Evolutionary conservation across 2,329 filamentous ascomycete species (phyloP), one percentile per base, ranked within the genome.

Genomic region (Xylariaceae sp.): DNA sequence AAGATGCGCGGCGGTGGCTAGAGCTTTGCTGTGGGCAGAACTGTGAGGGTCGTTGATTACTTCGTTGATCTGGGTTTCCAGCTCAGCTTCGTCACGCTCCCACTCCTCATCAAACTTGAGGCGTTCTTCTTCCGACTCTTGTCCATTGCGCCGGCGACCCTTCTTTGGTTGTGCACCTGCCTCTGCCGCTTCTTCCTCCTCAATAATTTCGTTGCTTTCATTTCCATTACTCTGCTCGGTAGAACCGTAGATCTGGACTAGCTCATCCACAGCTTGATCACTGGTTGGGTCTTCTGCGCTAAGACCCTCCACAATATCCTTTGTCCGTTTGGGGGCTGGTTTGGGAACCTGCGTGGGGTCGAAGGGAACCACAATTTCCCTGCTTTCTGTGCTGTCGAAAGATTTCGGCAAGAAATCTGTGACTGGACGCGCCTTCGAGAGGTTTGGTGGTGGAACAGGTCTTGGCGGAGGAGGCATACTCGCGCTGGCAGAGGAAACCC

Each of bases 51-150:
- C 82, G 66, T 83, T 84, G 65, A 93, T 84, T 52, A 90, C 84
- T 58, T 87, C 84, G 11, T 85, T 83, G 68, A 94, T 91, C 67
- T 92, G 87, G 16, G 82, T 76, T 67, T 91, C 88, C 1, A 93
- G 77, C 44, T 84, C 81, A 61, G 84, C 82, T 67, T 90, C 88
- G 43, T 85, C 83, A 21, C 78, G 76, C 51, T 82, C 80, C 83
- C 85, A 87, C 56, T 87, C 86, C 11, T 87, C 83, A 49, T 84
- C 80, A 54, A 87, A 84, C 2, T 79, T 81, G 44, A 87, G 72
- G 24, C 80, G 79, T 0, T 80, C 73, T 49, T 69, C 58, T 29
- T 56, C 53, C 3, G 62, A 37, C 37, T 63, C 60, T 4, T 62
- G 47, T 41, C 55, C 44, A 6, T 41, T 54, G n/a, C 52, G 59